Conservation (phyloP, 257 asterid genomes). For the Euphrasia confusa region DNA sequence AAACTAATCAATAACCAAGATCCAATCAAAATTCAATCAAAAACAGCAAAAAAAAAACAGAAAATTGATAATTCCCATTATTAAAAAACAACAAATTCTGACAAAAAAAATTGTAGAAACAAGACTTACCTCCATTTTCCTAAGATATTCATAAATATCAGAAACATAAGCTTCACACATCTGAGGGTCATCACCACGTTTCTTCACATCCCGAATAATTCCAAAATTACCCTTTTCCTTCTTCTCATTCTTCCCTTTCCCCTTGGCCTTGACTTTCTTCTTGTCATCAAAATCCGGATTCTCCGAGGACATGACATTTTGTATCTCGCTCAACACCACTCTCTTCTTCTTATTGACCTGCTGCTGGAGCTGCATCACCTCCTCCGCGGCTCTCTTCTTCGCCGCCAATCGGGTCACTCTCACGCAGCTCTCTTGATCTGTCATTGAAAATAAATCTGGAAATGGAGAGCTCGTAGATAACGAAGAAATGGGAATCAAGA, state of each 20-base stretch:
- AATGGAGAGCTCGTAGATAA: neutral
- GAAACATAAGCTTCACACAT: conserved; percentile 61
- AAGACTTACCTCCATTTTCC: conserved; percentile 55
- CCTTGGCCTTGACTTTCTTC: conserved; percentile 23
- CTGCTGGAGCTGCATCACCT: conserved; percentile 24
- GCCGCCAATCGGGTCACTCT: conserved; percentile 73
- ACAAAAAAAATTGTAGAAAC: neutral
- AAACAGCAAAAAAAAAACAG: neutral
- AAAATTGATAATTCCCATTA: neutral
- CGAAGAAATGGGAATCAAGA: neutral
- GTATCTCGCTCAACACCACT: conserved; percentile 75
- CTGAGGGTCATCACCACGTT: conserved; percentile 52
- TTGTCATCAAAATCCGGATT: conserved; percentile 14
- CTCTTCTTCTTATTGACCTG: conserved; percentile 43
- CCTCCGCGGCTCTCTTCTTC: conserved; percentile 65
- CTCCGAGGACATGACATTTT: conserved; percentile 29
- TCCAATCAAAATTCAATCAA: too few relatives aligned
- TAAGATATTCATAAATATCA: conserved; percentile 74
- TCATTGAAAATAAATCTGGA: conserved; percentile 37
- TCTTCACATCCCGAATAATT: conserved; percentile 25
- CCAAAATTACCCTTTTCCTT: conserved; percentile 24
- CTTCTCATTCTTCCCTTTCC: conserved; percentile 29
- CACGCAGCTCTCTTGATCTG: conserved; percentile 48
- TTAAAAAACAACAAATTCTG: neutral
- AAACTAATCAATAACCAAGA: neutral